phyloP scores from a whole-genome alignment of 2,329 filamentous ascomycete genomes.

The Ceratocystis huliohia region DNA sequence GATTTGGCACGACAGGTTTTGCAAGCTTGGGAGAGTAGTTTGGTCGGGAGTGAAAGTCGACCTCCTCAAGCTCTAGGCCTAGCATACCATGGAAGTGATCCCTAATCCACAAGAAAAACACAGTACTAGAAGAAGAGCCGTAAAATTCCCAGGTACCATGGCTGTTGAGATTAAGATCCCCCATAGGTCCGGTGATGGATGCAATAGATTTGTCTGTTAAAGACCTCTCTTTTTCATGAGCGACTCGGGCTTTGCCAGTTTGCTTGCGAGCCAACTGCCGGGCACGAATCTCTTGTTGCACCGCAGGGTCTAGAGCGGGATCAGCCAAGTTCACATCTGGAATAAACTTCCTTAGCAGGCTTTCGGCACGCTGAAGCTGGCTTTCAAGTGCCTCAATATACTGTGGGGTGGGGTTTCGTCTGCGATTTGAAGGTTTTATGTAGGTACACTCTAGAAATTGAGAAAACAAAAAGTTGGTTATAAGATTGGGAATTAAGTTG shows the following conservation, averaged over 20 bases:
- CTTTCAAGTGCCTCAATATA: conserved; percentile 84
- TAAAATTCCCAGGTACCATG: conserved; percentile 90
- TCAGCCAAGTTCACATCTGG: conserved; percentile 79
- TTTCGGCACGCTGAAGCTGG: conserved; percentile 70
- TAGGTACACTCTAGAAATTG: conserved; percentile 68
- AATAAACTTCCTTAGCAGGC: conserved; percentile 63
- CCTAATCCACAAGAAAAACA: conserved; percentile 76
- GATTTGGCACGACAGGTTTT: conserved; percentile 27
- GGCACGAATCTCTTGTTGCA: conserved; percentile 55
- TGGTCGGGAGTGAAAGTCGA: not conserved
- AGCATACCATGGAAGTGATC: conserved; percentile 74
- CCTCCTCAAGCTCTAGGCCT: conserved; percentile 29
- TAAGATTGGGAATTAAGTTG: not conserved
- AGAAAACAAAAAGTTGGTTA: conserved; percentile 21
- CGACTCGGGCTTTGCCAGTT: conserved; percentile 25
- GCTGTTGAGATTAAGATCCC: conserved; percentile 82
- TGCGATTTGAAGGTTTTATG: conserved; percentile 83
- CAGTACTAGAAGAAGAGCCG: conserved; percentile 79
- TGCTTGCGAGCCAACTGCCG: conserved; percentile 40
- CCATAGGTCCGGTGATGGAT: conserved; percentile 90
- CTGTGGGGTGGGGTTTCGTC: conserved; percentile 80
- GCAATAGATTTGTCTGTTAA: conserved; percentile 50
- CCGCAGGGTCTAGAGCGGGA: conserved; percentile 63
- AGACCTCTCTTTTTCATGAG: conserved; percentile 36
- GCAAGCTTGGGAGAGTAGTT: conserved; percentile 38